These are phyloP conservation scores for Pleurotus platypus DNA, from an alignment of 768 basidiomycete genomes.

Conservation along the genomic window DNA sequence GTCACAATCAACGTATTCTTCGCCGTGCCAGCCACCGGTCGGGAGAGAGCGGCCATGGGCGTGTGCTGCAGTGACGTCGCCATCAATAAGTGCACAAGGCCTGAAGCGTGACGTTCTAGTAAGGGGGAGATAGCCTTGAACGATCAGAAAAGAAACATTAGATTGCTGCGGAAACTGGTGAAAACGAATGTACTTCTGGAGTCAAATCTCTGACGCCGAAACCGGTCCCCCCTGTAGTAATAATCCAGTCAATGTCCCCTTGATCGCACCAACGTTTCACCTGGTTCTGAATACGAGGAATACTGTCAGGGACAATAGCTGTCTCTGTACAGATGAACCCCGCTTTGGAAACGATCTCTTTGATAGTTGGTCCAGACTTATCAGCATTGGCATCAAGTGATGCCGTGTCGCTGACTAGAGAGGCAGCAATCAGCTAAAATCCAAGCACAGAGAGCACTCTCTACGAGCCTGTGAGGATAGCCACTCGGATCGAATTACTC, in stretches of 20 bases:
- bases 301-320: constrained; percentile 66
- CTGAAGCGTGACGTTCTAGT: constrained; percentile 65
- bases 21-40: constrained; percentile 77
- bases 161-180: neutral
- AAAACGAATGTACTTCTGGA: constrained; percentile 58
- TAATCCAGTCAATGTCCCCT: constrained; percentile 61
- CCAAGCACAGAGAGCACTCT: neutral
- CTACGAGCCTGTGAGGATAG: constrained; percentile 5
- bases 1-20: constrained; percentile 68
- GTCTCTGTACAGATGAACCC: constrained; percentile 33
- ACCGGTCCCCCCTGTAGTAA: constrained; percentile 88
- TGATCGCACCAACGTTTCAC: constrained; percentile 44
- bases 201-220: constrained; percentile 80
- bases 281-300: constrained; percentile 40
- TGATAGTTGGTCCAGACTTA: constrained; percentile 64
- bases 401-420: constrained; percentile 71
- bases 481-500: neutral
- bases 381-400: constrained; percentile 46
- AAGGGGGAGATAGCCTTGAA: constrained; percentile 55
- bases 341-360: constrained; percentile 37
- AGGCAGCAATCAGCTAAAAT: neutral
- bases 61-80: constrained; percentile 69
- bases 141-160: neutral
- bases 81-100: constrained; percentile 73
- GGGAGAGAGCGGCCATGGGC: constrained; percentile 75